Evolutionary conservation across 225 moss, liverwort and hornwort species (phyloP).

Genomic region (Physcomitrellopsis africana): DNA sequence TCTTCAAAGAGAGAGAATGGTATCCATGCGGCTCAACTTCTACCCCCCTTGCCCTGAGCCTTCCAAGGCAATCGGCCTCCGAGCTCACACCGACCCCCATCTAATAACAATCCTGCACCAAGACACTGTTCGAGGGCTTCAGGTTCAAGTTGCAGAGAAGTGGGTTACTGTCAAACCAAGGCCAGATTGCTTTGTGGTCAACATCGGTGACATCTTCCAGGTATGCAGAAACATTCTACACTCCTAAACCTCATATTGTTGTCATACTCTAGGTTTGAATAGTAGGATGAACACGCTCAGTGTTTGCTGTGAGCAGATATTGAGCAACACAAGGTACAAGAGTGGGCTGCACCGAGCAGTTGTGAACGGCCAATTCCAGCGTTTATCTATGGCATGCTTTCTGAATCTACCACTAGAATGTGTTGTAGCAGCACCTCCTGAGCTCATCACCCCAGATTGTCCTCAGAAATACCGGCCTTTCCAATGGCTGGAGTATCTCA

Average conservation of each 20-base stretch:
- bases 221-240: constrained; percentile 22
- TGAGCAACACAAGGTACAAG: constrained; percentile 72
- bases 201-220: constrained; percentile 68
- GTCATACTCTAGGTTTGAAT: too few relatives aligned
- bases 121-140: constrained; percentile 57
- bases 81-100: constrained; percentile 66
- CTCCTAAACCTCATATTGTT: too few relatives aligned
- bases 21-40: constrained; percentile 62
- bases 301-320: constrained; percentile 24
- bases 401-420: constrained; percentile 56
- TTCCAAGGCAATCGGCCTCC: constrained; percentile 52
- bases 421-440: constrained; percentile 59
- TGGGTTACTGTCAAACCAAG: constrained; percentile 72
- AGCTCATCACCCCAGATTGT: constrained; percentile 66
- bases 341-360: constrained; percentile 71
- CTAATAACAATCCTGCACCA: constrained; percentile 69
- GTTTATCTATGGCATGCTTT: constrained; percentile 67
- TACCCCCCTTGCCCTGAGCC: constrained; percentile 72
- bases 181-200: constrained; percentile 68
- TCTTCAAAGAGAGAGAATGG: constrained; percentile 46
- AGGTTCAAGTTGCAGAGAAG: constrained; percentile 57
- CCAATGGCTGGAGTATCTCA: constrained; percentile 62
- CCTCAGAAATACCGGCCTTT: constrained; percentile 70
- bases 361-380: constrained; percentile 61
- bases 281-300: too few relatives aligned